A percentile compares a stretch with the other conserved stretches of the same genome.
Evolutionary conservation across 23 red algal genomes (phyloP).

Genomic region (Cyanidioschyzon merolae): DNA sequence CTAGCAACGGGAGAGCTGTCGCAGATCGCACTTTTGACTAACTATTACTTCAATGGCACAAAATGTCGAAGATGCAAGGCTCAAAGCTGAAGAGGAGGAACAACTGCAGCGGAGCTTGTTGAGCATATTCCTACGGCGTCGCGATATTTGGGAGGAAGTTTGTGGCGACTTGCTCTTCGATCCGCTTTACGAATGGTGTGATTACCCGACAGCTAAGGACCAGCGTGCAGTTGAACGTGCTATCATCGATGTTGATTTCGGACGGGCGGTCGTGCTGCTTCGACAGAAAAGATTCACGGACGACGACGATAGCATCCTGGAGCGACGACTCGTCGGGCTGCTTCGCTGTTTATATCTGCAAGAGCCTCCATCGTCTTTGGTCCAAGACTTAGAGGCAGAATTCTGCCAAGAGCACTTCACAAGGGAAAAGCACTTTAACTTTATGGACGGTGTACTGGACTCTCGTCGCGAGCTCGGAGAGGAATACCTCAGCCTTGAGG

Average conservation of each 20-base stretch:
- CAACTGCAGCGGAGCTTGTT: not conserved
- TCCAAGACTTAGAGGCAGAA: not conserved
- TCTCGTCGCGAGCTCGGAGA: not conserved
- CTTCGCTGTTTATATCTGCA: not conserved
- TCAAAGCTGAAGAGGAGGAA: not conserved
- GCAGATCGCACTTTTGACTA: too few relatives aligned
- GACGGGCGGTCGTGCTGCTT: not conserved
- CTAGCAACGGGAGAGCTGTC: too few relatives aligned
- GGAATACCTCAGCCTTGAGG: slow-evolving; percentile 38
- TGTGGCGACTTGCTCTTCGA: not conserved
- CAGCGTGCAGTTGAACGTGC: not conserved
- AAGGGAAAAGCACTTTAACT: not conserved
- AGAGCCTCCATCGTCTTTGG: not conserved
- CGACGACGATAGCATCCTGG: not conserved
- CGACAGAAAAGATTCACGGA: not conserved
- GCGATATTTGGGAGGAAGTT: not conserved
- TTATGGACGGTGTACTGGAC: slow-evolving; percentile 5
- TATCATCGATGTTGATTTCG: not conserved
- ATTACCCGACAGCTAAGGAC: not conserved
- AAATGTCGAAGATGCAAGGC: too few relatives aligned
- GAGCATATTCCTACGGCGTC: not conserved
- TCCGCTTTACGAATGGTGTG: not conserved
- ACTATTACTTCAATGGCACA: too few relatives aligned
- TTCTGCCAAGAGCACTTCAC: not conserved
- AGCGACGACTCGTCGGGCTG: not conserved